Percentiles rank a stretch among this genome's conserved stretches.
Evolutionary conservation across 177 flowering plant species (phyloP).

Genomic region (Vitis hybrid): DNA sequence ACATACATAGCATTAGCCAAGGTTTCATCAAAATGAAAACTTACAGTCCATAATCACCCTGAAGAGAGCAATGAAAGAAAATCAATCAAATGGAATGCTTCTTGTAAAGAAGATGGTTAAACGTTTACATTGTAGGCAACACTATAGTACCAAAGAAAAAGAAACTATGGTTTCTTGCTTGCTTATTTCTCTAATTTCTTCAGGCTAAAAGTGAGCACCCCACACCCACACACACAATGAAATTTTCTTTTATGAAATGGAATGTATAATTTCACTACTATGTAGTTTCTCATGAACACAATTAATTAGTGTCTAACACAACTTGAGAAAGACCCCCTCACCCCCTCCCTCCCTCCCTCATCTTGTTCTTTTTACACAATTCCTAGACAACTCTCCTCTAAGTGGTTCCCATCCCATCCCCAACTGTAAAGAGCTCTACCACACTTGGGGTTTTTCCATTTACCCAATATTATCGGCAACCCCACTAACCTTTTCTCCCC

Average conservation of each 20-base stretch:
- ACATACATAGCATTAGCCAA: too few relatives aligned
- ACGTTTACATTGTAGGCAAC: too few relatives aligned
- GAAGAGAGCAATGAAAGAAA: too few relatives aligned
- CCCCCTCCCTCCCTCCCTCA: not conserved
- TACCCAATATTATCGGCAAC: not conserved
- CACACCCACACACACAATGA: not conserved
- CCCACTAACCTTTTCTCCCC: not conserved
- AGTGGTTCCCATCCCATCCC: not conserved
- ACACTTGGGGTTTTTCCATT: not conserved
- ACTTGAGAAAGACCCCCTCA: not conserved
- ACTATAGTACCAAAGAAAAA: too few relatives aligned
- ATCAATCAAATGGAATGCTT: too few relatives aligned
- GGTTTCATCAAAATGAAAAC: too few relatives aligned
- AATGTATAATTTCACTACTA: slow-evolving; percentile 8
- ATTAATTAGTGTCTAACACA: not conserved
- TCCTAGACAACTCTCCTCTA: not conserved
- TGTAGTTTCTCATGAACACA: slow-evolving; percentile 6
- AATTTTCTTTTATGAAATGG: slow-evolving; percentile 1
- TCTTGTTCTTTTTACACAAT: not conserved
- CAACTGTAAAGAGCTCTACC: not conserved
- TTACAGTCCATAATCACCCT: too few relatives aligned
- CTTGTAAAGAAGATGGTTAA: too few relatives aligned
- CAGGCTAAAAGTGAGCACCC: too few relatives aligned
- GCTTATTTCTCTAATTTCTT: too few relatives aligned
- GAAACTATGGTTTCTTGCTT: too few relatives aligned